Evolutionary conservation across 2,329 filamentous ascomycete species (phyloP).

Genomic region (Chaetomium sp.): DNA sequence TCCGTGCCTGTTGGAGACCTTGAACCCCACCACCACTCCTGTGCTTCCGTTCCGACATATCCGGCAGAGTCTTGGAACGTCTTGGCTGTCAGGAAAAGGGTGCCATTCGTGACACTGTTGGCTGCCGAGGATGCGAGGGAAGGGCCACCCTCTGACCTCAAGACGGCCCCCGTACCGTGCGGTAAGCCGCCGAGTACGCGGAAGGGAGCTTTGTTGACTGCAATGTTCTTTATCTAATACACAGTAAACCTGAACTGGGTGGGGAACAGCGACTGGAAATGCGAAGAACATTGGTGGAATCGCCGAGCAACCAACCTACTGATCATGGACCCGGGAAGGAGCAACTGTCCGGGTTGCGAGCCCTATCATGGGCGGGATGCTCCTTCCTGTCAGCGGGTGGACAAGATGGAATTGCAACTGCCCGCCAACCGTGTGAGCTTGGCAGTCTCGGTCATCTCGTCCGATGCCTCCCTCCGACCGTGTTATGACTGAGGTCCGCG

Average conservation of each 20-base stretch:
- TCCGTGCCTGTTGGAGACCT: background rate
- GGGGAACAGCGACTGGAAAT: background rate
- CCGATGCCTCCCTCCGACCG: background rate
- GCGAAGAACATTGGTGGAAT: too few relatives aligned
- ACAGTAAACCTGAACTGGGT: background rate
- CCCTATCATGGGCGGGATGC: background rate
- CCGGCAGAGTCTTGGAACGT: slow-evolving; percentile 1
- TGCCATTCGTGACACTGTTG: background rate
- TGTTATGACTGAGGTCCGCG: background rate
- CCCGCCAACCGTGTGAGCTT: background rate
- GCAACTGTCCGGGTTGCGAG: background rate
- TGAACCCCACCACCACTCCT: slow-evolving; percentile 1
- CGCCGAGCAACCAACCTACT: too few relatives aligned
- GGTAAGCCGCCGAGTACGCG: too few relatives aligned
- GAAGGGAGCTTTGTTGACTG: background rate
- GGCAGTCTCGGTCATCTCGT: background rate
- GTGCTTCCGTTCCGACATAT: background rate
- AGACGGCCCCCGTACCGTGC: background rate
- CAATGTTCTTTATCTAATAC: background rate
- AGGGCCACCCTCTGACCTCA: background rate
- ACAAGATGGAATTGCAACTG: background rate
- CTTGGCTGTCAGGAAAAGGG: background rate
- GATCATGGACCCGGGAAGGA: background rate
- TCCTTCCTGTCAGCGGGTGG: background rate
- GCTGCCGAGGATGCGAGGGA: background rate